Evolutionary conservation across 495 filamentous ascomycete species (phyloP), one percentile per base, ranked within the genome.

Genomic region (Bombardia bombarda): DNA sequence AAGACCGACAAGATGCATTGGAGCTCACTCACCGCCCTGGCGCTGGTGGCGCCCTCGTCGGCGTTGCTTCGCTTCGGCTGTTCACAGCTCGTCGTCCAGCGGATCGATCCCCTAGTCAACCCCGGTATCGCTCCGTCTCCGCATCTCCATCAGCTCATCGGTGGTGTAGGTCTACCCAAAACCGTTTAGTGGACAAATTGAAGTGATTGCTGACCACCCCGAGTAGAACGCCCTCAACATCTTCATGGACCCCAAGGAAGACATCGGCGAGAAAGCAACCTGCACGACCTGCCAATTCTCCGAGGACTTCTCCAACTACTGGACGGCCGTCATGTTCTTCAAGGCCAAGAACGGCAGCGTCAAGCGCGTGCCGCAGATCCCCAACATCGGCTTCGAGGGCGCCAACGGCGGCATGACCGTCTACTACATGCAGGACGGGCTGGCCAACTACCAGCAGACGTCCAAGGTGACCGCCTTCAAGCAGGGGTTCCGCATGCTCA

Each of bases 111-210:
- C 13, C 42, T 68, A 6, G 65, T 68, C 40, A 64, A 61, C 26
- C 61, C 63, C 5, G 63, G 65, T 16, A 22, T 52, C 35, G 51
- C 50, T 17, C 64, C 62, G 18, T 65, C 63, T 14, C 60, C 62
- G 3, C 66, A 69, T 60, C 60, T 69, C 39, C 66, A 69, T 21
- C 66, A 69, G 37, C 60, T 69, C 19, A 63, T 70, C 14, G 66
- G 65, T 55, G 63, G 69, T 36, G 82, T 77, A 63, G 69, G 72
- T 17, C 67, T 33, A 63, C 9, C 74, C 43, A 58, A 56, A 26
- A 73, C 10, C 7, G 12, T 36, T 4, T 3, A 9, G 3, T 3
- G 18, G 31, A 6, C 32, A 5, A 19, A 4, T 14, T 16, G 2
- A 20, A 6, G 9, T 35, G 13, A 23, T 42, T 58, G 28, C 50